These are phyloP conservation scores for Angomonas deanei DNA, from an alignment of 208 protist species.

Conservation along the genomic window DNA sequence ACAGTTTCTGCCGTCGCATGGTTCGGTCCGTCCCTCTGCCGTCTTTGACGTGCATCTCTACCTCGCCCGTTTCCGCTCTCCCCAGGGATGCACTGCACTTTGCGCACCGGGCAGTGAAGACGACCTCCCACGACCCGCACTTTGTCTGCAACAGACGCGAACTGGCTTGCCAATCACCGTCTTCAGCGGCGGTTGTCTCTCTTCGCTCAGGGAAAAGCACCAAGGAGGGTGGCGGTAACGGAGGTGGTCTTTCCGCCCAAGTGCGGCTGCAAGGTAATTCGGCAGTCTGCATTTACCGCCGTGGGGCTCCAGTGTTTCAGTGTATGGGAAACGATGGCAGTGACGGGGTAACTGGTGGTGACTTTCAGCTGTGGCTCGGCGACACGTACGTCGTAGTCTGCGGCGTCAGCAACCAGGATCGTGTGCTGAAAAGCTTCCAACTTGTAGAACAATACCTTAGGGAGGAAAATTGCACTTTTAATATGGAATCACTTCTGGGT, in stretches of 20 bases:
- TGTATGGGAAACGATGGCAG: slow-evolving; percentile 40
- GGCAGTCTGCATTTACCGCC: too few relatives aligned
- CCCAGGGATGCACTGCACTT: slow-evolving; percentile 30
- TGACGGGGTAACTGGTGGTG: slow-evolving; percentile 28
- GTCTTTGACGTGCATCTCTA: too few relatives aligned
- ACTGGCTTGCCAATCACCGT: slow-evolving; percentile 33
- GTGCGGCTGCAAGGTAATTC: too few relatives aligned
- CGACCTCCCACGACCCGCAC: slow-evolving; percentile 23
- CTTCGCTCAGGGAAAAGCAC: slow-evolving; percentile 21
- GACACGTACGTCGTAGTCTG: slow-evolving; percentile 60
- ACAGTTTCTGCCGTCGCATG: background rate
- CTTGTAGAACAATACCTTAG: background rate
- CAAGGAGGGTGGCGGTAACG: too few relatives aligned
- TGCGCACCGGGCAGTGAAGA: slow-evolving; percentile 74
- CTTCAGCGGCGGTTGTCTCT: slow-evolving; percentile 6
- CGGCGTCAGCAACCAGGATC: slow-evolving; percentile 21
- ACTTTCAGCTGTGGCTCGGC: slow-evolving; percentile 34
- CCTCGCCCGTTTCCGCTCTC: background rate
- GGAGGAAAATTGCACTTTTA: background rate
- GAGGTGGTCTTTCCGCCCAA: too few relatives aligned
- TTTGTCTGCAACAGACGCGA: slow-evolving; percentile 55
- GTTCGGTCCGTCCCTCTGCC: too few relatives aligned
- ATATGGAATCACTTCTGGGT: background rate
- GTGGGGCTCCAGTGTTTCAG: slow-evolving; percentile 47
- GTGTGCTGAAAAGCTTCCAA: background rate